Percentiles rank a stretch among this genome's conserved stretches.
Conservation (phyloP, 495 filamentous ascomycete genomes). For the Lasiosphaeria miniovina region DNA sequence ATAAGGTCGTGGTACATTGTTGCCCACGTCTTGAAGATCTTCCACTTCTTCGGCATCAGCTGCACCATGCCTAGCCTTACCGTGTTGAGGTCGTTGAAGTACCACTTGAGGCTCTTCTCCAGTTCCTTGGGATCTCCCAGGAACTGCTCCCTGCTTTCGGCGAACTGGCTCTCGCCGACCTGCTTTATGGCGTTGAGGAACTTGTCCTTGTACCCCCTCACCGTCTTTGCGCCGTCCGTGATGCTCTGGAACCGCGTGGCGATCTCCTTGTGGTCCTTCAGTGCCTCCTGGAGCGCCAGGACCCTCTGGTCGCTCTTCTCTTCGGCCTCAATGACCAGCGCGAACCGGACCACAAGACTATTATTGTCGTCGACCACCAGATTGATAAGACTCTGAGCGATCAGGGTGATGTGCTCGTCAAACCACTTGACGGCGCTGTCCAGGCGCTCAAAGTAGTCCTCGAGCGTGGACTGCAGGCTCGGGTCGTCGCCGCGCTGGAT, state of each 20-base stretch:
- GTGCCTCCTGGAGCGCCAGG: conserved; percentile 84
- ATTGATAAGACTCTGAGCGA: conserved; percentile 86
- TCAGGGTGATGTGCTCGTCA: conserved; percentile 85
- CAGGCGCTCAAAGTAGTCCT: conserved; percentile 83
- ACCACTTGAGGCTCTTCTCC: conserved; percentile 87
- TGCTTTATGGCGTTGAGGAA: conserved; percentile 78
- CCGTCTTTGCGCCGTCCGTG: conserved; percentile 80
- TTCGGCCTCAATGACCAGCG: conserved; percentile 89
- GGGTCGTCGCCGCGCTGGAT: conserved; percentile 70
- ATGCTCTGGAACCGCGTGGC: conserved; percentile 92
- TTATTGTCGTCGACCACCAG: conserved; percentile 79
- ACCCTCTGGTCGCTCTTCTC: conserved; percentile 93
- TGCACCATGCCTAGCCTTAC: conserved; percentile 85
- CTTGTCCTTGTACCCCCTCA: conserved; percentile 96
- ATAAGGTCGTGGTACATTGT: conserved; percentile 89
- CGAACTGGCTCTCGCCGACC: conserved; percentile 69
- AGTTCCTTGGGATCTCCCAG: conserved; percentile 76
- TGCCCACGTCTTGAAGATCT: conserved; percentile 85
- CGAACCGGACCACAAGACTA: conserved; percentile 84
- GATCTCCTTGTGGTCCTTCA: conserved; percentile 92
- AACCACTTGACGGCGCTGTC: conserved; percentile 89
- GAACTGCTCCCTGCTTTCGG: conserved; percentile 70
- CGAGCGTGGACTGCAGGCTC: conserved; percentile 72
- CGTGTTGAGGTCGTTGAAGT: conserved; percentile 92
- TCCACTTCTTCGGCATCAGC: conserved; percentile 96